Percentiles rank a stretch among this genome's conserved stretches.
Evolutionary conservation across 495 filamentous ascomycete genomes (phyloP).

Genomic region (Astrothelium subdiscretum): DNA sequence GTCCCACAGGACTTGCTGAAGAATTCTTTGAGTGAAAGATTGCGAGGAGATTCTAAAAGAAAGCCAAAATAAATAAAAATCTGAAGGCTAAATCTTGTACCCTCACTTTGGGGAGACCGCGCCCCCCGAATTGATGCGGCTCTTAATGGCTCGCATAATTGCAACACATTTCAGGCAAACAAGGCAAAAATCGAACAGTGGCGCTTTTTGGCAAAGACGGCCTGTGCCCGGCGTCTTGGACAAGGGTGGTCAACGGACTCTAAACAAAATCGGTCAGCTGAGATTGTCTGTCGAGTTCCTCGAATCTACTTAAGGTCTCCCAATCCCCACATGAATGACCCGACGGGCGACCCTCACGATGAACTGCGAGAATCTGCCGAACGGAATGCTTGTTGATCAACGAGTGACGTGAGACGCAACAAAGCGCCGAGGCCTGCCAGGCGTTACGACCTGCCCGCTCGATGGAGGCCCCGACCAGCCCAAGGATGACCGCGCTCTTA

Average conservation of each 20-base stretch:
- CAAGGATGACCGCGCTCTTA: background rate
- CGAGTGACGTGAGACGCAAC: background rate
- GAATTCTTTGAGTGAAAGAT: background rate
- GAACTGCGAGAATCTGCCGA: background rate
- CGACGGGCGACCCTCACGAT: background rate
- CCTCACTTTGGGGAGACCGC: background rate
- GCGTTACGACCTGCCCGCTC: background rate
- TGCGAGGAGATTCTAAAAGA: background rate
- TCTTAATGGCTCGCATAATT: background rate
- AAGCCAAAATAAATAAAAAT: background rate
- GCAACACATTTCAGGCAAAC: background rate
- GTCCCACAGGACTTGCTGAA: background rate
- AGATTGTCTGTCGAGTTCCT: background rate
- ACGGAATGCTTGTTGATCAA: background rate
- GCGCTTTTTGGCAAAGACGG: background rate
- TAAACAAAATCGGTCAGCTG: background rate
- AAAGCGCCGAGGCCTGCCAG: background rate
- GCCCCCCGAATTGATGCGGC: background rate
- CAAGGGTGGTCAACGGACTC: background rate
- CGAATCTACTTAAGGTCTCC: background rate
- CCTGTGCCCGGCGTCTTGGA: background rate
- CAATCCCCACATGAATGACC: background rate
- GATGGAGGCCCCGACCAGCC: background rate
- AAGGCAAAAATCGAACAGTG: background rate
- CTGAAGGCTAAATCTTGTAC: background rate